These are phyloP conservation scores for Acanthochlamys bracteata DNA, from an alignment of 106 monocot species.

Conservation along the genomic window DNA sequence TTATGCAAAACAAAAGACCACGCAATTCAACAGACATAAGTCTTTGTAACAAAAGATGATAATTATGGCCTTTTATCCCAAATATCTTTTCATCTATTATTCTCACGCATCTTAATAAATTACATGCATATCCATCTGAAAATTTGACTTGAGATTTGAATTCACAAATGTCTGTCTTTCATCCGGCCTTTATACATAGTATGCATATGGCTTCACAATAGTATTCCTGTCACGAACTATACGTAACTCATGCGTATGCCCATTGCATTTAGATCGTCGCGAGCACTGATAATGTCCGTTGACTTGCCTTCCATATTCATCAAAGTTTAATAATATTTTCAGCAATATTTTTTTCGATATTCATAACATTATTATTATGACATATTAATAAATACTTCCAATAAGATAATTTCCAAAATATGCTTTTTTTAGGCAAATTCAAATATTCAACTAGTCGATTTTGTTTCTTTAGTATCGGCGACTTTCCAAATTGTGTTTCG, in stretches of 20 bases:
- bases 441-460: neutral
- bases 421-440: constrained; percentile 5
- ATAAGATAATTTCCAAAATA: constrained; percentile 4
- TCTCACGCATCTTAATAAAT: neutral
- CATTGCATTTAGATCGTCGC: constrained; percentile 4
- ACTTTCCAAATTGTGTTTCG: too few species aligned
- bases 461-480: too few species aligned
- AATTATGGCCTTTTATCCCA: constrained; percentile 14
- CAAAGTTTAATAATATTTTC: constrained; percentile 2
- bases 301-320: constrained; percentile 5
- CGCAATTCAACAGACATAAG: too few species aligned
- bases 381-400: neutral
- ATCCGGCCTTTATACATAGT: neutral
- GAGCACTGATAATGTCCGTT: constrained; percentile 3
- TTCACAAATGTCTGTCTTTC: neutral
- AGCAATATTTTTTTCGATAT: constrained; percentile 7
- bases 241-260: constrained; percentile 4
- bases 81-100: neutral
- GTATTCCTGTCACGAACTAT: neutral
- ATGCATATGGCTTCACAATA: neutral
- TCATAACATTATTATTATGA: constrained; percentile 16
- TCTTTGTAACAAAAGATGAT: constrained; percentile 6
- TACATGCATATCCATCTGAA: neutral
- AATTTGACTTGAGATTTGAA: neutral
- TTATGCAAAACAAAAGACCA: too few species aligned